Evolutionary conservation across 371 early-diverging fungal genomes (phyloP), one percentile per base, ranked within the genome.

Genomic region (Parasitella parasitica): DNA sequence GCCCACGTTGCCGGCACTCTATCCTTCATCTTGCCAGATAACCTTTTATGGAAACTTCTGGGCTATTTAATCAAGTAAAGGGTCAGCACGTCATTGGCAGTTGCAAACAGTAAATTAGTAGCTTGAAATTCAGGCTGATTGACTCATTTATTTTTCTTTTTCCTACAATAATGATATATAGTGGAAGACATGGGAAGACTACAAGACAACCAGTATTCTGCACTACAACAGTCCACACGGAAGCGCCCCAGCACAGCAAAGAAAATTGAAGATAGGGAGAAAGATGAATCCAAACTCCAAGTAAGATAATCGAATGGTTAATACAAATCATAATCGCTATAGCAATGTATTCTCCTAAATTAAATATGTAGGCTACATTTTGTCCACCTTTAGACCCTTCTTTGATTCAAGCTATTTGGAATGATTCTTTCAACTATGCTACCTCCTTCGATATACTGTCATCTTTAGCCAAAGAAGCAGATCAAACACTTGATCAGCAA

Each of bases 371-470:
- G 68, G 50, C 66, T 32, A 32, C 56, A 0, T 69, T 69, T 35
- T 72, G 66, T 48, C 70, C 73, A 20, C 66, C 73, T 32, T 27
- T 72, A 2, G 73, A 72, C 11, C 35, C 63, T 20, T 66, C 66
- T n/a, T 62, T 72, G 32, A 54, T 72, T 51, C 60, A 55, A 35
- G 64, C 66, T 32, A 66, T 72, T 20, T 72, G 73, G 73, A 66
- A 59, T 35, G 73, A 69, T 27, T 63, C 66, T 11, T 51, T 52
- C 18, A 54, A 66, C 12, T 72, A 66, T 49, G 58, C 59, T 22
- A 22, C 35, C 3, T 55, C 64, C 6, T 66, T 61, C 46, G 56
- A 61, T 7, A 57, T 66, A 2, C 30, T 72, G 22, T 18, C 67
- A 16, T 34, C 63, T 8, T 48, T 72, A 26, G 66, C 69, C 0